phyloP scores from a whole-genome alignment of 257 asterid species.

The Primulina huaijiensis region DNA sequence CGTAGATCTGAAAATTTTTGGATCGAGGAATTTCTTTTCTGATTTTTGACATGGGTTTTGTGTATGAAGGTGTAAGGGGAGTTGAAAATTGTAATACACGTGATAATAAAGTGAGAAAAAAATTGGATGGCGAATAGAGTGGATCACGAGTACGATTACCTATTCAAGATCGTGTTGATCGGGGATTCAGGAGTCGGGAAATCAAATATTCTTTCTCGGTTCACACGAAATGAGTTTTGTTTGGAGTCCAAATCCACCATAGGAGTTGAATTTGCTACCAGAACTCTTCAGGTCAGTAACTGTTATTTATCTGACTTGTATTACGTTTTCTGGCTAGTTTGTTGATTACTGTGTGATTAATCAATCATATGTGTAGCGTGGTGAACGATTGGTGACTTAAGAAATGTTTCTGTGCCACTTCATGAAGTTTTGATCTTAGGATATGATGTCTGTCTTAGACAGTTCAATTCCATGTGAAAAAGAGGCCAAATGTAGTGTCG shows the following conservation, averaged over 20 bases:
- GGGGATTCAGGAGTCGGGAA: not conserved
- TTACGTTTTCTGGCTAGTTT: not conserved
- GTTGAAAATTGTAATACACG: not conserved
- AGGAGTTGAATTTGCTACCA: not conserved
- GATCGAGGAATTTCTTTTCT: not conserved
- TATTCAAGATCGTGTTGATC: conserved; percentile 1
- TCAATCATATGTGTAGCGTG: not conserved
- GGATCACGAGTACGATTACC: not conserved
- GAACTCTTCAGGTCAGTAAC: not conserved
- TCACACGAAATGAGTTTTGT: not conserved
- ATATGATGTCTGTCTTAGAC: not conserved
- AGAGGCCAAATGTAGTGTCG: not conserved
- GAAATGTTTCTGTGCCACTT: not conserved
- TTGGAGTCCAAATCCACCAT: not conserved
- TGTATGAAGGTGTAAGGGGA: not conserved
- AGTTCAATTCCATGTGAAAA: not conserved
- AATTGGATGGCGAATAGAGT: not conserved
- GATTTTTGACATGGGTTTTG: not conserved
- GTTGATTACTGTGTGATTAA: not conserved
- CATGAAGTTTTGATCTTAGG: not conserved
- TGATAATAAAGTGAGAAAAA: not conserved
- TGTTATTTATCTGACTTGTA: not conserved
- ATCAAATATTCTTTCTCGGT: not conserved
- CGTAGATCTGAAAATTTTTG: not conserved
- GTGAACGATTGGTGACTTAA: not conserved